These are phyloP conservation scores for Paramecium tetraurelia DNA, from an alignment of 73 alveolate genomes.

Conservation along the genomic window DNA sequence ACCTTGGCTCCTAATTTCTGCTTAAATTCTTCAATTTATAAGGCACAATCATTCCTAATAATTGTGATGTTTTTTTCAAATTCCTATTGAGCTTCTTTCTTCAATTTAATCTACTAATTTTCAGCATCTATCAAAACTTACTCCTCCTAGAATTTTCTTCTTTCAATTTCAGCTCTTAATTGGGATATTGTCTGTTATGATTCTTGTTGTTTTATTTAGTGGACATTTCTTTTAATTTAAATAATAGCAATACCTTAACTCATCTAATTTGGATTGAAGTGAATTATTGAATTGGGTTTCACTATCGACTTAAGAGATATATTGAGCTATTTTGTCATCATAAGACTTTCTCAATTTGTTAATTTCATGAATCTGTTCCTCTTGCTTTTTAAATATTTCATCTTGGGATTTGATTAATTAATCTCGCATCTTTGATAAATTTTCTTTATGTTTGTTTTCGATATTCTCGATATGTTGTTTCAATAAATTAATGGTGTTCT, in stretches of 20 bases:
- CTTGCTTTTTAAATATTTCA: not conserved
- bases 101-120: not conserved
- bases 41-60: not conserved
- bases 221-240: not conserved
- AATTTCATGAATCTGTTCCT: not conserved
- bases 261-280: not conserved
- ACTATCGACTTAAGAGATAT: not conserved
- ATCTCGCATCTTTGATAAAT: constrained; percentile 39
- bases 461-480: constrained; percentile 27
- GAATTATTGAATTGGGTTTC: constrained; percentile 25
- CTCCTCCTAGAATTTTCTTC: constrained; percentile 8
- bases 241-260: not conserved
- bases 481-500: constrained; percentile 9
- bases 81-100: not conserved
- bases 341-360: not conserved
- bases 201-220: not conserved
- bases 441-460: not conserved
- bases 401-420: constrained; percentile 16
- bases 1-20: not conserved
- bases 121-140: not conserved
- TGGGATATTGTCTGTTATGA: not conserved
- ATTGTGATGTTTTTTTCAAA: not conserved
- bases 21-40: not conserved
- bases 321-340: not conserved
- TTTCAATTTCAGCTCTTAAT: constrained; percentile 39